Base-by-base conservation (phyloP, 768 basidiomycete genomes). In the Phanerodontia chrysosporium region DNA sequence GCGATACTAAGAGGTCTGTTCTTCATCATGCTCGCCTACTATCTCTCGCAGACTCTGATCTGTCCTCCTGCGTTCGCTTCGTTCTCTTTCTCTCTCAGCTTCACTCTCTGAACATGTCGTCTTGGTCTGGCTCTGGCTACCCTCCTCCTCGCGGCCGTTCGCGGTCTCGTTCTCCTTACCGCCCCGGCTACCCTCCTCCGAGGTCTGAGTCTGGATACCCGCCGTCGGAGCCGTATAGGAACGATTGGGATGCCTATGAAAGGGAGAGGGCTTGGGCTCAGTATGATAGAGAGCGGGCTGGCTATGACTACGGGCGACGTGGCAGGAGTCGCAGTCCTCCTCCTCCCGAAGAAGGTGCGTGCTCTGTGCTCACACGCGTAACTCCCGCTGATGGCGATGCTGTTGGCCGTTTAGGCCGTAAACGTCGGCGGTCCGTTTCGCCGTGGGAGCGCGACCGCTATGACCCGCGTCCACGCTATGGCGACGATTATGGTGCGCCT, bases 21-120 rank as follows among this genome's bases (percentile, higher is more conserved):
- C 86, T 86, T 66, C 85, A 83, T 85, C 83, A 90, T 91, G 89
- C 88, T 85, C 87, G 86, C 83, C 86, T 83, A 82, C 83, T 78
- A 78, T 80, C 82, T 79, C 76, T 80, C 73, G 68, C 81, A 82
- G 84, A 78, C 84, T 83, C 84, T 87, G 77, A 80, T 79, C 80
- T 79, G 72, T 82, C 78, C 76, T 80, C 73, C 74, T 72, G 71
- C 74, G 68, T 78, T 69, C 60, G 74, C 75, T 77, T 76, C 79
- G 78, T 81, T 77, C 51, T 81, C 77, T 81, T 73, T 75, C 76
- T 74, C 67, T 73, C 72, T 72, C 74, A 77, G 74, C 76, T 73
- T 73, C 70, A 76, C 75, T 77, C 74, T 75, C 82, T 82, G 77
- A 81, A 82, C 76, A 90, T 90, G 89, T 84, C 89, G 60, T 78